Conservation (phyloP, 2,329 filamentous ascomycete species). For the Stagonosporopsis chrysanthemi region DNA sequence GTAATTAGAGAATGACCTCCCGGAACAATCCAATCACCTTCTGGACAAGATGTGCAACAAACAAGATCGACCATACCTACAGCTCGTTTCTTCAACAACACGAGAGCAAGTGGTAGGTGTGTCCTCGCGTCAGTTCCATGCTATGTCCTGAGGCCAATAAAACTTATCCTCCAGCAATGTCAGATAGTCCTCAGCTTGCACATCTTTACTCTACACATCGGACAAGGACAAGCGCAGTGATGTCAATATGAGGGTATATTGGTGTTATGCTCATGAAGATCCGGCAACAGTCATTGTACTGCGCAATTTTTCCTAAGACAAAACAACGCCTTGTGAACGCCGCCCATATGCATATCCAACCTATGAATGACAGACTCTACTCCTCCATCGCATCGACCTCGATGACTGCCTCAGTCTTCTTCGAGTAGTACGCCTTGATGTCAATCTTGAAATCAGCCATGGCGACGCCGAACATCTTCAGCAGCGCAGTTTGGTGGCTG, state of each 20-base stretch:
- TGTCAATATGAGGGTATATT: slow-evolving; percentile 38
- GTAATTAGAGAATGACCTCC: too few species aligned
- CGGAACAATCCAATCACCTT: too few species aligned
- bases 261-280: slow-evolving; percentile 26
- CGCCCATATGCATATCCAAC: slow-evolving; percentile 31
- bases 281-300: slow-evolving; percentile 21
- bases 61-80: too few species aligned
- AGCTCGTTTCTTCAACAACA: too few species aligned
- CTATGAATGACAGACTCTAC: slow-evolving; percentile 32
- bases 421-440: slow-evolving; percentile 69
- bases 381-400: slow-evolving; percentile 61
- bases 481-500: slow-evolving; percentile 86
- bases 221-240: background rate
- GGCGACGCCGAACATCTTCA: slow-evolving; percentile 93
- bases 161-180: background rate
- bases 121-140: too few species aligned
- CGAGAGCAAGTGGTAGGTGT: too few species aligned
- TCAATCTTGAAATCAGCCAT: slow-evolving; percentile 89
- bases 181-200: background rate
- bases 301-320: slow-evolving; percentile 26
- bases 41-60: too few species aligned
- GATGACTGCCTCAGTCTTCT: slow-evolving; percentile 51
- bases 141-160: background rate
- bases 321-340: slow-evolving; percentile 36
- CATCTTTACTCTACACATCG: background rate